Conservation (phyloP, 1,284 basidiomycete genomes). For the Sanguinoderma infundibulare region DNA sequence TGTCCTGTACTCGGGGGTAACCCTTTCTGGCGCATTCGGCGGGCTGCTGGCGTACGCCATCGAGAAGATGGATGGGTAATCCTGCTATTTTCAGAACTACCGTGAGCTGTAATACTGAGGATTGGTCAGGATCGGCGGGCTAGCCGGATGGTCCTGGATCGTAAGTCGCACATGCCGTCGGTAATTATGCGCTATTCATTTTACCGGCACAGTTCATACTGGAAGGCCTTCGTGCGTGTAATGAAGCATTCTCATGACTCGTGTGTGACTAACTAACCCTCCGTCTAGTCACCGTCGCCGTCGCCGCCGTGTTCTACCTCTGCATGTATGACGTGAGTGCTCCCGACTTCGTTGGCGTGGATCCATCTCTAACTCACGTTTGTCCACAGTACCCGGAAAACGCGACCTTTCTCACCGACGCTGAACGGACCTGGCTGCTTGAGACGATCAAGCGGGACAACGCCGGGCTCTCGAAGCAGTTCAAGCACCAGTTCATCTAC, state of each 20-base stretch:
- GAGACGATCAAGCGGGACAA: slow-evolving; percentile 33
- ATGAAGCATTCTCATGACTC: not conserved
- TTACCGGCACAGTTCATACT: slow-evolving; percentile 1
- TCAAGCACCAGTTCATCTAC: slow-evolving; percentile 30
- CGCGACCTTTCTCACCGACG: slow-evolving; percentile 33
- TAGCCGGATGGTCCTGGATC: slow-evolving; percentile 10
- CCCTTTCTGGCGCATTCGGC: slow-evolving; percentile 44
- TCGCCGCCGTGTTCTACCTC: slow-evolving; percentile 3
- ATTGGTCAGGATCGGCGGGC: slow-evolving; percentile 3
- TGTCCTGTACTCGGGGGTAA: slow-evolving; percentile 58
- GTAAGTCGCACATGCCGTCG: not conserved
- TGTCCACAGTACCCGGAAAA: slow-evolving; percentile 3
- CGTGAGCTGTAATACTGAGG: not conserved
- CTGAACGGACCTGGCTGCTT: slow-evolving; percentile 37
- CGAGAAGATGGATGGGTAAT: slow-evolving; percentile 11
- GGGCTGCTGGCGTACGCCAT: slow-evolving; percentile 11
- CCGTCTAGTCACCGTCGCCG: not conserved
- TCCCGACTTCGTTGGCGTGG: not conserved
- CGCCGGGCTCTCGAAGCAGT: slow-evolving; percentile 19
- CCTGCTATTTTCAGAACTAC: too few relatives aligned
- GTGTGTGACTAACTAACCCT: not conserved
- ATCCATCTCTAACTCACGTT: not conserved
- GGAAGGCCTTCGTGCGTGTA: slow-evolving; percentile 1
- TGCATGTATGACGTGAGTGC: slow-evolving; percentile 8
- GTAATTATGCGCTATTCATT: not conserved